These are phyloP conservation scores for Populus tremula DNA, from an alignment of 345 rosid genomes.

Conservation along the genomic window DNA sequence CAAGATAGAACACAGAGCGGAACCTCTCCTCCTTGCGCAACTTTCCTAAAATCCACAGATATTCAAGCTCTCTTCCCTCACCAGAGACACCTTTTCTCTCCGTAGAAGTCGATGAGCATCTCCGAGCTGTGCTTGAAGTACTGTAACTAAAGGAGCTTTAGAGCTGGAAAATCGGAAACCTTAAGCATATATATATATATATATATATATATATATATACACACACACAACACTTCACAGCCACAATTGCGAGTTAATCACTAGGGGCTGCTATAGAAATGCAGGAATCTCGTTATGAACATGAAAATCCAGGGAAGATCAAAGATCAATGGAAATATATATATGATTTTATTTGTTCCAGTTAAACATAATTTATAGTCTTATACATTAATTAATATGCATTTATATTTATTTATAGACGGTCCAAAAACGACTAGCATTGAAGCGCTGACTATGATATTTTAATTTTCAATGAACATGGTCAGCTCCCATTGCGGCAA, in stretches of 20 bases:
- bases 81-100: neutral
- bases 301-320: constrained; percentile 11
- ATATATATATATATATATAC: too few relatives aligned
- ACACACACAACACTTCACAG: neutral
- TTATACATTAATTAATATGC: neutral
- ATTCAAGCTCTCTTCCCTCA: neutral
- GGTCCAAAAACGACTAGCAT: neutral
- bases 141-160: constrained; percentile 15
- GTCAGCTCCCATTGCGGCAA: neutral
- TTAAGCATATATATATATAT: constrained; percentile 19
- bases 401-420: neutral
- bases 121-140: neutral
- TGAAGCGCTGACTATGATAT: neutral
- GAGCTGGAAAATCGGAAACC: constrained; percentile 38
- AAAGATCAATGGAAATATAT: neutral
- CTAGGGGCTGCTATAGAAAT: neutral
- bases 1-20: constrained; percentile 2
- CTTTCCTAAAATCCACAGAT: neutral
- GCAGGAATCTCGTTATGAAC: constrained; percentile 38
- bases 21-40: neutral
- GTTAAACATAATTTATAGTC: too few relatives aligned
- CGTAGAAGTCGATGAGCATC: neutral
- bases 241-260: neutral
- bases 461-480: neutral
- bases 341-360: neutral